Evolutionary conservation across 2,329 filamentous ascomycete species (phyloP).

Genomic region (Curvularia eragrostidis): DNA sequence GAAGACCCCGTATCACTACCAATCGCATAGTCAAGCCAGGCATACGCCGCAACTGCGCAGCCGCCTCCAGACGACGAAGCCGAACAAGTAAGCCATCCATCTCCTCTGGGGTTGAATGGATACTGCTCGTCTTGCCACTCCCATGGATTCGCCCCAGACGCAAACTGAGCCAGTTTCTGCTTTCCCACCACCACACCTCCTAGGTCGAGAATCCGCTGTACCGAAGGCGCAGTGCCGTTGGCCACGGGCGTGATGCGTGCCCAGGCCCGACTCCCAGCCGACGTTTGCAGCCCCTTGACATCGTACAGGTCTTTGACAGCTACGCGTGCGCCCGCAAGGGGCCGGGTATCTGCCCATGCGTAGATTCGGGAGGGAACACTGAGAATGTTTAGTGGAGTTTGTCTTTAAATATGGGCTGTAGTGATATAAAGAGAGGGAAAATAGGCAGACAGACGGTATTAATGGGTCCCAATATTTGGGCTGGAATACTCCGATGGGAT

Average conservation of each 20-base stretch:
- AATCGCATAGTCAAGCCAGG: constrained; percentile 56
- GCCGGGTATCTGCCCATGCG: constrained; percentile 41
- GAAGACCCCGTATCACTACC: constrained; percentile 57
- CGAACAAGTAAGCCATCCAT: constrained; percentile 36
- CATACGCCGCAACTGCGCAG: constrained; percentile 52
- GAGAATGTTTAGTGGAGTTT: background rate
- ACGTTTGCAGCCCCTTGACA: constrained; percentile 36
- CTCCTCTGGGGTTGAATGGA: constrained; percentile 54
- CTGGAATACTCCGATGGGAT: constrained; percentile 31
- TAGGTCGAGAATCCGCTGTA: constrained; percentile 36
- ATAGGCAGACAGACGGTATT: constrained; percentile 33
- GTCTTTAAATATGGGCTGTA: no score
- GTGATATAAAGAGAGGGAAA: no score
- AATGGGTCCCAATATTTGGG: constrained; percentile 39
- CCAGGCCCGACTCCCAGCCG: constrained; percentile 35
- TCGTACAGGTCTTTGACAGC: constrained; percentile 39
- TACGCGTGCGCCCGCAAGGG: constrained; percentile 37
- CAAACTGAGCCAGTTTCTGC: constrained; percentile 60
- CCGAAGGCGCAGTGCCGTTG: constrained; percentile 29
- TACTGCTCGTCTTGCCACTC: constrained; percentile 44
- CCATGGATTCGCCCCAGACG: constrained; percentile 39
- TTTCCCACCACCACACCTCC: constrained; percentile 59
- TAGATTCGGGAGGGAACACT: constrained; percentile 52
- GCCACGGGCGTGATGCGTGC: constrained; percentile 26
- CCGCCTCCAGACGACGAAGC: constrained; percentile 48